Conservation (phyloP, 2,329 filamentous ascomycete genomes). For the Calonectria leucothoes region DNA sequence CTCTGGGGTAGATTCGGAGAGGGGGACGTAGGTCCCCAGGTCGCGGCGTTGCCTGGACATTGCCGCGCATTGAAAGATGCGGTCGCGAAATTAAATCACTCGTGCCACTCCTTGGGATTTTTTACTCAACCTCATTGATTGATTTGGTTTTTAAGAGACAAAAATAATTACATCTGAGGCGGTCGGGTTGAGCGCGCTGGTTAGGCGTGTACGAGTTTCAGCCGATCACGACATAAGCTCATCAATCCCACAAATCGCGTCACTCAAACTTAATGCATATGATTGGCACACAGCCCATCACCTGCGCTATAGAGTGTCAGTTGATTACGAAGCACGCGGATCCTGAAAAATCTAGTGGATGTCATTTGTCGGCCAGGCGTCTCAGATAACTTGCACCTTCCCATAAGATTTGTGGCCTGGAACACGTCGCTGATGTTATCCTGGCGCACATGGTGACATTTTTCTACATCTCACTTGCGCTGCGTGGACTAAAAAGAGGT, state of each 20-base stretch:
- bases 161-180: not conserved
- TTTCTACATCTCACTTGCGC: not conserved
- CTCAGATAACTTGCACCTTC: not conserved
- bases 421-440: not conserved
- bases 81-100: not conserved
- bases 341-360: not conserved
- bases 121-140: not conserved
- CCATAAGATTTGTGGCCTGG: not conserved
- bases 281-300: not conserved
- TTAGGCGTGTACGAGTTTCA: not conserved
- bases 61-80: not conserved
- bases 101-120: not conserved
- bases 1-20: not conserved
- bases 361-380: not conserved
- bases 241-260: conserved; percentile 36
- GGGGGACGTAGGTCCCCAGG: conserved; percentile 2
- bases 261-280: conserved; percentile 10
- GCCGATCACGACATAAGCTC: conserved; percentile 9
- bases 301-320: not conserved
- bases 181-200: not conserved
- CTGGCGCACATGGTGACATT: not conserved
- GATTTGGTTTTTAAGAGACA: not conserved
- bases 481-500: not conserved
- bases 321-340: not conserved
- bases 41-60: not conserved